These are phyloP conservation scores for Galerina marginata DNA, from an alignment of 768 basidiomycete genomes.

Conservation along the genomic window DNA sequence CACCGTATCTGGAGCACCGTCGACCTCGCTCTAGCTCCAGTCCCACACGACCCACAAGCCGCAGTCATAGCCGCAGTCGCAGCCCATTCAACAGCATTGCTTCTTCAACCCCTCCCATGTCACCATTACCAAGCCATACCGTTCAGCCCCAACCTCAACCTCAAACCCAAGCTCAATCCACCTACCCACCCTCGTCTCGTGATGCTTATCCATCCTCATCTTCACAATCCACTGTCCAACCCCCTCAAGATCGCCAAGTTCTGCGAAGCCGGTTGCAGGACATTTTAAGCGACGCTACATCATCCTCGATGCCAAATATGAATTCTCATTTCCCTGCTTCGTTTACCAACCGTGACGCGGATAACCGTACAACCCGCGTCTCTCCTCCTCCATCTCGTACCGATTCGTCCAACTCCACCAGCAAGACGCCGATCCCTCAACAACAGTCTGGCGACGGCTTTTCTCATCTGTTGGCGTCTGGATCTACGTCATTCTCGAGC, in stretches of 20 bases:
- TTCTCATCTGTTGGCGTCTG: conserved; percentile 2
- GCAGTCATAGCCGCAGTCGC: conserved; percentile 30
- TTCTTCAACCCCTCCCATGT: conserved; percentile 23
- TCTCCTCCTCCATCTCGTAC: conserved; percentile 18
- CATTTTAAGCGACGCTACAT: conserved; percentile 46
- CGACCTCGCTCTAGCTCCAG: conserved; percentile 37
- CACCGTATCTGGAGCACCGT: conserved; percentile 23
- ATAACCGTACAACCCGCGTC: conserved; percentile 5
- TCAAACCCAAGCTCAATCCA: not conserved
- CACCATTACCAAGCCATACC: not conserved
- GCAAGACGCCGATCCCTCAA: conserved; percentile 1
- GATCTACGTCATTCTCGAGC: not conserved
- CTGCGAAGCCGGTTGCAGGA: conserved; percentile 44
- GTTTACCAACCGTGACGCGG: conserved; percentile 15
- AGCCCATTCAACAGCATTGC: conserved; percentile 24
- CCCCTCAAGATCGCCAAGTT: conserved; percentile 24
- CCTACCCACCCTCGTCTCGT: conserved; percentile 9
- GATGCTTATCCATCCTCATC: conserved; percentile 16
- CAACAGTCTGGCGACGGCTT: not conserved
- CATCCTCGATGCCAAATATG: conserved; percentile 50
- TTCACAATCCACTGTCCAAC: conserved; percentile 32
- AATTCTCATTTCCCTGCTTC: conserved; percentile 31
- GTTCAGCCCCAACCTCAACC: not conserved
- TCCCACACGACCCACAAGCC: conserved; percentile 27
- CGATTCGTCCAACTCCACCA: conserved; percentile 16